Evolutionary conservation across 2,329 filamentous ascomycete species (phyloP).

Genomic region (Niveomyces coronatus): DNA sequence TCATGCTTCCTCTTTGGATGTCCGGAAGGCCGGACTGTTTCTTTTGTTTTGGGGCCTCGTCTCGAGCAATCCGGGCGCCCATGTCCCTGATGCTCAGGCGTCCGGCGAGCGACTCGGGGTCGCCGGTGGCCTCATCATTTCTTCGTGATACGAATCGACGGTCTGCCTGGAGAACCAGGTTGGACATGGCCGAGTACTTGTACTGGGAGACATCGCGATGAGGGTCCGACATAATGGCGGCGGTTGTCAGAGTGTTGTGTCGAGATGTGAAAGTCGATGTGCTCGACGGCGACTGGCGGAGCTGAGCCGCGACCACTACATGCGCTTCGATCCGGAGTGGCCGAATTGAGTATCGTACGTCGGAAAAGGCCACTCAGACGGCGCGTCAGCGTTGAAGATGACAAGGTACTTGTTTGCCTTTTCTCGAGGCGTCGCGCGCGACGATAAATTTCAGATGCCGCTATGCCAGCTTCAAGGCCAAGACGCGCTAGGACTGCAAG

Average conservation of each 20-base stretch:
- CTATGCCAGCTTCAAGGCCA: slow-evolving; percentile 8
- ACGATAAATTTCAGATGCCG: slow-evolving; percentile 30
- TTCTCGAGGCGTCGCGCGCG: slow-evolving; percentile 16
- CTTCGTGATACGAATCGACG: slow-evolving; percentile 87
- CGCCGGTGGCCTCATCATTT: slow-evolving; percentile 89
- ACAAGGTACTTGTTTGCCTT: slow-evolving; percentile 9
- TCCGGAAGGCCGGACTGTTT: slow-evolving; percentile 58
- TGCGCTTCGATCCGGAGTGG: slow-evolving; percentile 2
- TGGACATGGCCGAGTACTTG: slow-evolving; percentile 99
- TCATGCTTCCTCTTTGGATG: slow-evolving; percentile 63
- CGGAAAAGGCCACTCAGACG: not conserved
- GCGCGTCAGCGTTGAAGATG: slow-evolving; percentile 6
- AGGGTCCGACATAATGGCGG: slow-evolving; percentile 58
- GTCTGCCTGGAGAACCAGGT: slow-evolving; percentile 99
- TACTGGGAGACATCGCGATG: slow-evolving; percentile 86
- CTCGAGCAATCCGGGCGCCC: slow-evolving; percentile 74
- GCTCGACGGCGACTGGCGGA: slow-evolving; percentile 11
- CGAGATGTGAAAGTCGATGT: slow-evolving; percentile 8
- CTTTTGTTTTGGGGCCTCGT: slow-evolving; percentile 71
- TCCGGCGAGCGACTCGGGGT: slow-evolving; percentile 93
- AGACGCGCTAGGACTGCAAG: slow-evolving; percentile 7
- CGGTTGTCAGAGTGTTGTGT: slow-evolving; percentile 11
- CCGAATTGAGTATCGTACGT: not conserved
- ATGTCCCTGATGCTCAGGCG: slow-evolving; percentile 91
- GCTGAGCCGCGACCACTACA: slow-evolving; percentile 9